These are phyloP conservation scores for Brettanomyces bruxellensis DNA, from an alignment of 805 yeast species.

Conservation along the genomic window DNA sequence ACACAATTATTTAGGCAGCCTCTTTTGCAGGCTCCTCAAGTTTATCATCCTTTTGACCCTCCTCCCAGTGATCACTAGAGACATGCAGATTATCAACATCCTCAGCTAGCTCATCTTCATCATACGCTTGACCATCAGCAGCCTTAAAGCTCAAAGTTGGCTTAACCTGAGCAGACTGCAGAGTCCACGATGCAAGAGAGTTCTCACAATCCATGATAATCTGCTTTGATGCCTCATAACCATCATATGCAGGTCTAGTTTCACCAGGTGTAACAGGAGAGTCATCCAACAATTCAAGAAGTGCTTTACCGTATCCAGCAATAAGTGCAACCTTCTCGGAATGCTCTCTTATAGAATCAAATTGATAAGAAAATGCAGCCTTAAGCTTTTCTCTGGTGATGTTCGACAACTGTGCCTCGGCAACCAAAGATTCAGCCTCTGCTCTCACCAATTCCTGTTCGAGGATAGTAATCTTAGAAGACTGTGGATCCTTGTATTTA, in stretches of 20 bases:
- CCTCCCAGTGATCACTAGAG: conserved; percentile 42
- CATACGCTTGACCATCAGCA: conserved; percentile 35
- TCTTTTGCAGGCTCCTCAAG: conserved; percentile 8
- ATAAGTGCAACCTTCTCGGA: conserved; percentile 80
- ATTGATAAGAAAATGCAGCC: conserved; percentile 76
- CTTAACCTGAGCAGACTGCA: conserved; percentile 72
- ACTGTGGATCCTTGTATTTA: conserved; percentile 79
- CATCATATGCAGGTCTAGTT: conserved; percentile 83
- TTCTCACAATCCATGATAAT: conserved; percentile 80
- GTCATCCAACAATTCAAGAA: conserved; percentile 75
- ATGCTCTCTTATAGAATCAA: conserved; percentile 77
- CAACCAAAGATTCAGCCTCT: conserved; percentile 85
- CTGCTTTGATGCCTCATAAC: conserved; percentile 83
- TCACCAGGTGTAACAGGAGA: conserved; percentile 88
- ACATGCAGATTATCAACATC: conserved; percentile 41
- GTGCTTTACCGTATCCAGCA: conserved; percentile 85
- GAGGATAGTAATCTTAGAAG: conserved; percentile 69
- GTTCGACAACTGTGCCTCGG: conserved; percentile 85
- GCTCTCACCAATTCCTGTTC: conserved; percentile 89
- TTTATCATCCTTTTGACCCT: conserved; percentile 6
- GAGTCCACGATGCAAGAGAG: conserved; percentile 77
- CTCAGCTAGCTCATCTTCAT: conserved; percentile 41
- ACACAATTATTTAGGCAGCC: conserved; percentile 15
- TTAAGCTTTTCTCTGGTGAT: conserved; percentile 82
- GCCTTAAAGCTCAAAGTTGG: conserved; percentile 67